A percentile compares a stretch with the other conserved stretches of the same genome.
Conservation (phyloP, 1,139 yeast species). For the Geotrichum carabidarum region DNA sequence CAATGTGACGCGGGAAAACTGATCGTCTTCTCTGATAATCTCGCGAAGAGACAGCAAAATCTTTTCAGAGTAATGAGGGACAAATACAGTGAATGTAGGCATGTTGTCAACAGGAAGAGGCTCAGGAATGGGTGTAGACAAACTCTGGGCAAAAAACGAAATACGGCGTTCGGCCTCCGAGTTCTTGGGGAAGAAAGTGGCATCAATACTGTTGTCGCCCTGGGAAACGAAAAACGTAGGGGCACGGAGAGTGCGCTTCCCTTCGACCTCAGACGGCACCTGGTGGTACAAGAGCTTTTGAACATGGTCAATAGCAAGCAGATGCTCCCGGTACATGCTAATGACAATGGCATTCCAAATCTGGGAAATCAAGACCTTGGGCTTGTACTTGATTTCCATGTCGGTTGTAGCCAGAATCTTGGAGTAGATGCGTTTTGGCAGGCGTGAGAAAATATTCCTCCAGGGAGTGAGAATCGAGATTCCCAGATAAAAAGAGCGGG, state of each 20-base stretch:
- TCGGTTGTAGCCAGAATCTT: slow-evolving; percentile 96
- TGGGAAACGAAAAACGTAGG: slow-evolving; percentile 98
- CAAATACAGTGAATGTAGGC: slow-evolving; percentile 97
- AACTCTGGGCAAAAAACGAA: slow-evolving; percentile 95
- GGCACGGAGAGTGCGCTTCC: slow-evolving; percentile 96
- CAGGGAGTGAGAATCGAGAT: slow-evolving; percentile 97
- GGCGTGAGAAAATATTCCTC: slow-evolving; percentile 95
- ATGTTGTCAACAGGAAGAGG: slow-evolving; percentile 98
- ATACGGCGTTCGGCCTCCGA: slow-evolving; percentile 99
- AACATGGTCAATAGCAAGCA: slow-evolving; percentile 95
- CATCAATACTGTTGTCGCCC: slow-evolving; percentile 89
- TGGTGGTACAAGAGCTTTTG: slow-evolving; percentile 95
- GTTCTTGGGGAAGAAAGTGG: slow-evolving; percentile 92
- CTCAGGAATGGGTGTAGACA: slow-evolving; percentile 97
- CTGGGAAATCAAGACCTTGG: slow-evolving; percentile 95
- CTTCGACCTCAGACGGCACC: slow-evolving; percentile 90
- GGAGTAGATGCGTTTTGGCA: slow-evolving; percentile 97
- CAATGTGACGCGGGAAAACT: slow-evolving; percentile 92
- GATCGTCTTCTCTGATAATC: slow-evolving; percentile 97
- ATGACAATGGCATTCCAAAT: slow-evolving; percentile 98
- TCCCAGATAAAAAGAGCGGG: slow-evolving; percentile 96
- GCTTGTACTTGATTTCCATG: slow-evolving; percentile 98
- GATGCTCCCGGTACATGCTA: slow-evolving; percentile 97
- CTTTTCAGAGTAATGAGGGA: slow-evolving; percentile 98
- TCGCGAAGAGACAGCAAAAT: slow-evolving; percentile 90